Base-by-base conservation (phyloP, 2,329 filamentous ascomycete species). In the Colletotrichum coccodes region DNA sequence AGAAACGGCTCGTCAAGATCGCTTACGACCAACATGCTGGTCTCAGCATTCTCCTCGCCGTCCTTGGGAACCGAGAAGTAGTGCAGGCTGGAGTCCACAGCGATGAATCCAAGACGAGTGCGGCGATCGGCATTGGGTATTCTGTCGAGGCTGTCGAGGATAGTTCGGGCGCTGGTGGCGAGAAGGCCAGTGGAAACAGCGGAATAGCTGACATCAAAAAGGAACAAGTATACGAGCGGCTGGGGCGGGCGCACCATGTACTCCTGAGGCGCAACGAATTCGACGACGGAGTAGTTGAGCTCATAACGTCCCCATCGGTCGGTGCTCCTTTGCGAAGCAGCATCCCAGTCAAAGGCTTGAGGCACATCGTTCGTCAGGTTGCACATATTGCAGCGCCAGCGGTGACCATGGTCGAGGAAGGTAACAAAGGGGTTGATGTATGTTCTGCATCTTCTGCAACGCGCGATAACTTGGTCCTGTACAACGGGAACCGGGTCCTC, bases 371-470 rank as follows among this genome's bases (percentile, higher is more conserved):
- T 99, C 74, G 95, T 98, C 72, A 99, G 86, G 81, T 97, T 98
- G 82, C 96, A 99, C 95, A 99, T 98, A 83, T 99, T 99, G 85
- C 96, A 99, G 77, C 95, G 92, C 96, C 96, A 99, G 77, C 96
- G 90, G 82, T 99, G 96, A 53, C 96, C 96, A 77, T 98, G 94
- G 76, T 99, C 96, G 70, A 99, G 85, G 83, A 99, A 99, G 53
- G 94, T 94, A 68, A 97, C 96, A 75, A 95, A 99, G 14, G 96
- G 95, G 79, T 98, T 98, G 85, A 98, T 98, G 80, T 98, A 98
- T 64, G 95, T 96, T 74, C 96, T 89, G 83, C 96, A 99, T 82
- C 96, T 91, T 80, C 96, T 90, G 85, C 96, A 99, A 76, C 96
- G 91, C 65, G 95, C 97, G 79, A 99, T 99, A 72, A 98, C 93